phyloP scores from a whole-genome alignment of 352 stramenopile genomes.

The Globisporangium solare region DNA sequence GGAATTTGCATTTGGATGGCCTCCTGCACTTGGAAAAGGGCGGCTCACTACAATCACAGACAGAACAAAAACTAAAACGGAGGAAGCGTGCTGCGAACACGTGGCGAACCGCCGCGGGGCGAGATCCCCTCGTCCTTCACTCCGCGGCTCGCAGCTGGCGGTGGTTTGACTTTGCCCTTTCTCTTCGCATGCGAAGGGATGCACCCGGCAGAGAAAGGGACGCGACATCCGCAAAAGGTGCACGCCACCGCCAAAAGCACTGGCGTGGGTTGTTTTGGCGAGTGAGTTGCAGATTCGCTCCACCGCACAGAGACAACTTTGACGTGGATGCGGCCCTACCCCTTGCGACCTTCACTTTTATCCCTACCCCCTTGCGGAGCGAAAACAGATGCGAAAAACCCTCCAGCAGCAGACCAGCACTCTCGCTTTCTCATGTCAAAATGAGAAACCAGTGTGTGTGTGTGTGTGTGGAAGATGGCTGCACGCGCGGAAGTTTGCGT shows the following conservation, averaged over 20 bases:
- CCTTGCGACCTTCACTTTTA: neutral
- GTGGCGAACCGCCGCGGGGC: neutral
- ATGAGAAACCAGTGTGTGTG: too few relatives aligned
- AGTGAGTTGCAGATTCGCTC: neutral
- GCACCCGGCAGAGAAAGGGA: neutral
- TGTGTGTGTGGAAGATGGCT: too few relatives aligned
- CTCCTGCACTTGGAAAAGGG: too few relatives aligned
- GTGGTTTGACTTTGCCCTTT: neutral
- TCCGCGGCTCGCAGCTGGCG: neutral
- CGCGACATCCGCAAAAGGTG: neutral
- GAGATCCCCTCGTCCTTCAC: neutral
- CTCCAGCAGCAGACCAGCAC: too few relatives aligned
- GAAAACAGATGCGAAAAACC: too few relatives aligned
- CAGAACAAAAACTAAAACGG: too few relatives aligned
- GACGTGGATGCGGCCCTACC: too few relatives aligned
- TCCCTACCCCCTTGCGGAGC: too few relatives aligned
- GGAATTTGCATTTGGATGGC: neutral
- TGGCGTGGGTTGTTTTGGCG: slow-evolving; percentile 1
- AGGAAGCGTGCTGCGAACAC: neutral
- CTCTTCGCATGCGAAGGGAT: neutral
- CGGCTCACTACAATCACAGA: too few relatives aligned
- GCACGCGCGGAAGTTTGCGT: too few relatives aligned
- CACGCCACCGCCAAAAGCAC: slow-evolving; percentile 1
- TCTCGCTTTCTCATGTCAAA: too few relatives aligned
- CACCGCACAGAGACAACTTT: too few relatives aligned